Evolutionary conservation across 805 yeast species (phyloP).

Genomic region (Candida andamanensis): DNA sequence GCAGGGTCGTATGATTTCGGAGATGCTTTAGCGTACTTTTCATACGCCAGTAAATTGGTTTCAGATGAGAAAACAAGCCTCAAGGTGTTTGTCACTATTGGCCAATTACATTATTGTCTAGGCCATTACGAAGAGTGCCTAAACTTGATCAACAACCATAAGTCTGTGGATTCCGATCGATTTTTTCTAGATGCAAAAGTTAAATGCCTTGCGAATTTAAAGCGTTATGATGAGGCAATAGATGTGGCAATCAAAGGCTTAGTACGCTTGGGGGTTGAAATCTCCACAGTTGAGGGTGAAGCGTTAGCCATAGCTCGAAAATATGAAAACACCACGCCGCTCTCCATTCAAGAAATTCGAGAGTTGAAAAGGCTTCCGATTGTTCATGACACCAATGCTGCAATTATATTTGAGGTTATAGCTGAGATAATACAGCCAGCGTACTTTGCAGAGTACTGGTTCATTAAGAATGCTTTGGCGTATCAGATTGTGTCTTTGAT

Average conservation of each 20-base stretch:
- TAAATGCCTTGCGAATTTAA: slow-evolving; percentile 29
- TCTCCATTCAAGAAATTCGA: slow-evolving; percentile 35
- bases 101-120: slow-evolving; percentile 25
- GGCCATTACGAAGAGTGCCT: slow-evolving; percentile 32
- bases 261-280: slow-evolving; percentile 28
- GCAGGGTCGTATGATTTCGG: slow-evolving; percentile 39
- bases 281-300: slow-evolving; percentile 22
- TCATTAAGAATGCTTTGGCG: slow-evolving; percentile 26
- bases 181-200: slow-evolving; percentile 32
- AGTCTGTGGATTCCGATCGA: slow-evolving; percentile 31
- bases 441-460: slow-evolving; percentile 18
- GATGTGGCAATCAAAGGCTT: slow-evolving; percentile 31
- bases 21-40: slow-evolving; percentile 37
- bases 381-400: slow-evolving; percentile 21
- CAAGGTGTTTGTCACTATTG: slow-evolving; percentile 23
- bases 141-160: slow-evolving; percentile 22
- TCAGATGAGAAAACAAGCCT: slow-evolving; percentile 15
- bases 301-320: slow-evolving; percentile 15
- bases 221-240: slow-evolving; percentile 26
- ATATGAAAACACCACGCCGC: slow-evolving; percentile 28
- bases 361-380: slow-evolving; percentile 17
- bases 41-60: slow-evolving; percentile 27
- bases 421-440: slow-evolving; percentile 34
- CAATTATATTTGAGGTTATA: slow-evolving; percentile 37
- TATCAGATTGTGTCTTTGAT: slow-evolving; percentile 30